Evolutionary conservation across 2,329 filamentous ascomycete genomes (phyloP), one percentile per base, ranked within the genome.

Genomic region (Aspergillus sp.): DNA sequence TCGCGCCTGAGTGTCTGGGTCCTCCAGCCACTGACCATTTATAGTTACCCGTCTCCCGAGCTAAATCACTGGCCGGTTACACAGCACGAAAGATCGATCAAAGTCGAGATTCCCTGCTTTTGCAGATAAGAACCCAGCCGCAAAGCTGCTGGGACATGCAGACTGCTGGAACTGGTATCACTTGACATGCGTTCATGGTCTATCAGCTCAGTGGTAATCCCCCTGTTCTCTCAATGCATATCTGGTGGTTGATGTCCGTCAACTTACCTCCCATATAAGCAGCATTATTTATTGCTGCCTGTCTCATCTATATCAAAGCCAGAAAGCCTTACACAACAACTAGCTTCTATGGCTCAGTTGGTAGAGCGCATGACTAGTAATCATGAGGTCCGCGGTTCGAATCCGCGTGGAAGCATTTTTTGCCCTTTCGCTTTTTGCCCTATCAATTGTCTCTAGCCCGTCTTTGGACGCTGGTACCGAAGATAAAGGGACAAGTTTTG

Each of bases 61-160:
- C 21, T 55, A n/a, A n/a, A 21, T 28, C 25, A 28, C 52, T 36
- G 25, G 25, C 52, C 32, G 30, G 39, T 55, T 55, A 47, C 52
- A 55, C 52, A 32, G 43, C 39, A 32, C 52, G 39, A 41, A 30
- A 23, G 30, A 36, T 55, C 52, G 39, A 55, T 47, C 39, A 28
- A 39, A 55, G 52, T 55, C 52, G 39, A 55, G 52, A 55, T 55
- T 45, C 52, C 43, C 39, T 28, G 47, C 47, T n/a, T 28, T 15
- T 50, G 47, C 47, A 50, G 47, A 50, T 21, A 25, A 25, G n/a
- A 32, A 9, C 32, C 25, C 23, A n/a, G 47, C 47, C 30, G 47
- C 47, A 13, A 50, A 50, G 47, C 8, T 30, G 17, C 47, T 32
- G 28, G 30, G 12, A n/a, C 25, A 28, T 30, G 25, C 23, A 30